Evolutionary conservation across 2,329 filamentous ascomycete species (phyloP).

Genomic region (Verticillium tricorpus): DNA sequence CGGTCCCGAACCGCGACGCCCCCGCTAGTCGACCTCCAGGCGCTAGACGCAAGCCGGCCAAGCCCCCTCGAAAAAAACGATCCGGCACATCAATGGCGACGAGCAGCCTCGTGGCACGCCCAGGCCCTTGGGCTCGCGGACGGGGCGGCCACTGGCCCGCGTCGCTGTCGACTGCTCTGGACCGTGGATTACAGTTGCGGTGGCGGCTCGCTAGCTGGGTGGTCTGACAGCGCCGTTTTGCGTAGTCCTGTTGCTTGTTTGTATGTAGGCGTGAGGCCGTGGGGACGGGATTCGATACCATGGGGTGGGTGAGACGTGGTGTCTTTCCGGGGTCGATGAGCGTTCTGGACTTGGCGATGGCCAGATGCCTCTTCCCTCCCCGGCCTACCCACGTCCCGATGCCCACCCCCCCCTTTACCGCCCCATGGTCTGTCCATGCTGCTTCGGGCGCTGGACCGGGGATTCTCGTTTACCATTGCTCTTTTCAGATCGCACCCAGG

Average conservation of each 20-base stretch:
- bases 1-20: not conserved
- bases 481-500: conserved; percentile 5
- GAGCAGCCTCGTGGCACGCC: not conserved
- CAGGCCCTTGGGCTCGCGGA: not conserved
- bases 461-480: conserved; percentile 13
- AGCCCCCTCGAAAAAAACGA: not conserved
- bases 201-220: not conserved
- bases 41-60: not conserved
- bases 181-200: not conserved
- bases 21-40: not conserved
- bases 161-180: not conserved
- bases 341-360: not conserved
- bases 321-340: not conserved
- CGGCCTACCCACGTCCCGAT: conserved; percentile 2
- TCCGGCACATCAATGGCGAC: not conserved
- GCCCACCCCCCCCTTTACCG: not conserved
- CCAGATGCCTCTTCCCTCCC: conserved; percentile 3
- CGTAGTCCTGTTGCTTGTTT: not conserved
- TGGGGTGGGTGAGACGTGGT: not conserved
- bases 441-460: conserved; percentile 1
- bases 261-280: not conserved
- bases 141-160: not conserved
- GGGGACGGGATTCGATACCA: not conserved
- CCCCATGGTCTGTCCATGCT: not conserved
- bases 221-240: not conserved